phyloP scores from a whole-genome alignment of 495 filamentous ascomycete genomes.

The Ramalina intermedia region DNA sequence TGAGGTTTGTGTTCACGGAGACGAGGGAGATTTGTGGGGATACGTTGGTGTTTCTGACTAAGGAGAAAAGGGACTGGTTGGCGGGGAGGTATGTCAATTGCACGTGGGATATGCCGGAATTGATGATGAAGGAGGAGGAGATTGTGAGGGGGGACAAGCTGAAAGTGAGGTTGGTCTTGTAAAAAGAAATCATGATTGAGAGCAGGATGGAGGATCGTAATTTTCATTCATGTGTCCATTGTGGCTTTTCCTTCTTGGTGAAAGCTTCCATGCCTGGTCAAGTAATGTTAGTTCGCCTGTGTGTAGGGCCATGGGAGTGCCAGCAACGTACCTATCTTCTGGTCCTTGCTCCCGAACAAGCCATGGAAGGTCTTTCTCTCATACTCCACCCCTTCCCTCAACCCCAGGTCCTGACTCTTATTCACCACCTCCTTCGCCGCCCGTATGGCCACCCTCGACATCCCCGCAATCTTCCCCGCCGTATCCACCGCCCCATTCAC shows the following conservation, averaged over 20 bases:
- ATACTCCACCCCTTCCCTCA: constrained; percentile 86
- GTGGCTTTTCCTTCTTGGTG: constrained; percentile 81
- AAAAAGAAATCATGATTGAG: background rate
- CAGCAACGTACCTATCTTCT: constrained; percentile 66
- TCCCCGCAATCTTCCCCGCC: constrained; percentile 76
- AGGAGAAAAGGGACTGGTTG: constrained; percentile 34
- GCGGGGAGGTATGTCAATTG: constrained; percentile 32
- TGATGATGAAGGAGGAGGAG: constrained; percentile 30
- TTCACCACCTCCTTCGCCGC: constrained; percentile 97
- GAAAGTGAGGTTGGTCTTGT: constrained; percentile 27
- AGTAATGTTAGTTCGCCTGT: background rate
- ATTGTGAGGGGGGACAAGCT: constrained; percentile 28
- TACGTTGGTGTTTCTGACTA: constrained; percentile 33
- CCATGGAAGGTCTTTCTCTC: constrained; percentile 86
- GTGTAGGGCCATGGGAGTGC: too few species aligned
- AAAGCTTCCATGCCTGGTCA: constrained; percentile 74
- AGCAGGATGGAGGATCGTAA: too few species aligned
- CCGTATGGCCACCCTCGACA: constrained; percentile 64
- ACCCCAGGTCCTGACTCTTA: constrained; percentile 77
- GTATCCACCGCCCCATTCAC: constrained; percentile 64
- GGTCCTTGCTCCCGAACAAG: constrained; percentile 84
- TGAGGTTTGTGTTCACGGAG: constrained; percentile 25
- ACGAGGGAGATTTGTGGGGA: constrained; percentile 31
- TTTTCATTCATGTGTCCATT: constrained; percentile 81
- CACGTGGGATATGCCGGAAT: constrained; percentile 34